Conservation (phyloP, 805 yeast species). For the Metschnikowia borealis region DNA sequence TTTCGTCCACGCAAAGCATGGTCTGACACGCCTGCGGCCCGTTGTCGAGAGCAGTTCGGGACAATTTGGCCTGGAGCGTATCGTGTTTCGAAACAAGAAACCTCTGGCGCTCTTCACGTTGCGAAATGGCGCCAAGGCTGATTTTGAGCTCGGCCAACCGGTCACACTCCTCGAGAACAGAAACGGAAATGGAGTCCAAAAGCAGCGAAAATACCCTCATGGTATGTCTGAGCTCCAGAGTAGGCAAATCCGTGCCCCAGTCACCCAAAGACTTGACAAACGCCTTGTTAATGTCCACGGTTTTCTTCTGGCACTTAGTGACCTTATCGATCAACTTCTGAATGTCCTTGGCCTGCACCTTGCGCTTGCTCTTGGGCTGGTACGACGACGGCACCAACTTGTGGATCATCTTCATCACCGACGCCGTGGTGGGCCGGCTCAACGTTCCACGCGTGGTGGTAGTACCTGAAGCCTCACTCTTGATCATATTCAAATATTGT, state of each 20-base stretch:
- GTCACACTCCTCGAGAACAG: slow-evolving; percentile 34
- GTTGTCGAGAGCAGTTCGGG: slow-evolving; percentile 38
- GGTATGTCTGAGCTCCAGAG: slow-evolving; percentile 10
- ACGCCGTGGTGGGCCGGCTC: slow-evolving; percentile 18
- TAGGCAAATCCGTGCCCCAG: slow-evolving; percentile 16
- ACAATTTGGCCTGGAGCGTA: slow-evolving; percentile 34
- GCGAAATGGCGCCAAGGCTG: slow-evolving; percentile 43
- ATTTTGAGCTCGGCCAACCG: slow-evolving; percentile 42
- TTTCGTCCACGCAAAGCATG: slow-evolving; percentile 42
- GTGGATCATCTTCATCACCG: slow-evolving; percentile 17
- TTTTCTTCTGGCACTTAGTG: slow-evolving; percentile 34
- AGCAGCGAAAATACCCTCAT: slow-evolving; percentile 13
- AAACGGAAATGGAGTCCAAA: slow-evolving; percentile 10
- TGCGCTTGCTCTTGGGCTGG: neutral
- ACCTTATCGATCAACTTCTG: slow-evolving; percentile 23
- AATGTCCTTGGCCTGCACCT: slow-evolving; percentile 12
- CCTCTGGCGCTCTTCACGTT: slow-evolving; percentile 47
- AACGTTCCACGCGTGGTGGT: slow-evolving; percentile 8
- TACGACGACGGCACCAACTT: slow-evolving; percentile 11
- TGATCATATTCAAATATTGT: neutral
- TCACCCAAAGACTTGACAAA: slow-evolving; percentile 12
- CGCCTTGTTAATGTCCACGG: slow-evolving; percentile 14
- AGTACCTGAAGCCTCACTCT: neutral
- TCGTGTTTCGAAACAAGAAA: slow-evolving; percentile 35
- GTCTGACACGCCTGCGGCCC: slow-evolving; percentile 45